These are phyloP conservation scores for Luzula sylvatica DNA, from an alignment of 176 grass and related monocot species.

Conservation along the genomic window DNA sequence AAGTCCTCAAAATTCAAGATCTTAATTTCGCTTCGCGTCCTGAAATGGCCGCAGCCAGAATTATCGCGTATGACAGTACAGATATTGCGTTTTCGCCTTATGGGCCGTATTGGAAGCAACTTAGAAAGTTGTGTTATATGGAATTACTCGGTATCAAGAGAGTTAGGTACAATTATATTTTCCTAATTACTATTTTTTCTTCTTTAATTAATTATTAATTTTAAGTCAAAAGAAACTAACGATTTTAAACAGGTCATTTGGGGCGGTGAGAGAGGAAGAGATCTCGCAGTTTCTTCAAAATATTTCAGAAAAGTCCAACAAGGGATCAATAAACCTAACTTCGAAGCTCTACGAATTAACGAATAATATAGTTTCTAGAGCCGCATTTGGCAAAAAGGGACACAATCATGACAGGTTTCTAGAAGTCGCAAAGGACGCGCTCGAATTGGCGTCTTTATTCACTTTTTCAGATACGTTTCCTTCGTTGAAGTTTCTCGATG, in stretches of 20 bases:
- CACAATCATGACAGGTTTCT: not conserved
- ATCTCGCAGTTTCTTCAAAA: not conserved
- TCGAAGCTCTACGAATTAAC: not conserved
- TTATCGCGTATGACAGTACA: slow-evolving; percentile 7
- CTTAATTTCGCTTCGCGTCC: slow-evolving; percentile 28
- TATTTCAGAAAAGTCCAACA: not conserved
- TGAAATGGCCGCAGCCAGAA: slow-evolving; percentile 5
- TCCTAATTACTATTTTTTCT: too few relatives aligned
- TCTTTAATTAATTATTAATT: too few relatives aligned
- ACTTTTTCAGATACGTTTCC: slow-evolving; percentile 1
- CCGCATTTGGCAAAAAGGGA: not conserved
- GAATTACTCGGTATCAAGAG: not conserved
- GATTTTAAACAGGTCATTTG: not conserved
- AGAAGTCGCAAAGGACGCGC: not conserved
- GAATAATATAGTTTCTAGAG: not conserved
- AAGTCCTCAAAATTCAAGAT: slow-evolving; percentile 40
- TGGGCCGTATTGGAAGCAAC: slow-evolving; percentile 36
- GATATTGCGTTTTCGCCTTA: slow-evolving; percentile 39
- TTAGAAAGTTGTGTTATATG: slow-evolving; percentile 30
- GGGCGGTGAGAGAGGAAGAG: slow-evolving; percentile 6
- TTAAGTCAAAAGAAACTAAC: too few relatives aligned
- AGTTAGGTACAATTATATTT: not conserved
- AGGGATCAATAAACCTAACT: not conserved
- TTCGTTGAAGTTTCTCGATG: not conserved
- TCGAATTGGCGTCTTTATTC: not conserved